Evolutionary conservation across 2,329 filamentous ascomycete genomes (phyloP).

Genomic region (Aspergillus clavatus): DNA sequence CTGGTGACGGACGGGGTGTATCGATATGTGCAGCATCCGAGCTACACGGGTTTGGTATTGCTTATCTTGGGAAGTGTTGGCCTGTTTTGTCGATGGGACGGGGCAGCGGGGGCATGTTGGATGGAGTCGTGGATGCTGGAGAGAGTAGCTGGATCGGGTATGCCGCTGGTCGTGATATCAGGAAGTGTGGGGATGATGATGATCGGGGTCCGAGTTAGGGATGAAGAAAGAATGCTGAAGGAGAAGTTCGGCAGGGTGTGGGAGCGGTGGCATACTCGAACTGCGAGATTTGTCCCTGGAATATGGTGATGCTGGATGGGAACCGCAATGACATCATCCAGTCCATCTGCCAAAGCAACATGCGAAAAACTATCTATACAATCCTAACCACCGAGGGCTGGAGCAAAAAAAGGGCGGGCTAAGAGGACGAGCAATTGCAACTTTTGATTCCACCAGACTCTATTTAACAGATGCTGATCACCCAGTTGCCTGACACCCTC

Average conservation of each 20-base stretch:
- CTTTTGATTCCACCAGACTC: too few species aligned
- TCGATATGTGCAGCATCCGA: slow-evolving; percentile 49
- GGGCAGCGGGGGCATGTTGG: slow-evolving; percentile 36
- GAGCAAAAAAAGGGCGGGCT: too few species aligned
- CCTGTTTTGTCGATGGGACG: slow-evolving; percentile 39
- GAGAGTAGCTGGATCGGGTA: slow-evolving; percentile 12
- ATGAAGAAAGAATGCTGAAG: slow-evolving; percentile 51
- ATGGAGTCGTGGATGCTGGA: slow-evolving; percentile 9
- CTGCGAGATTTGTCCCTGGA: slow-evolving; percentile 48
- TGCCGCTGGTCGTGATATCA: neutral
- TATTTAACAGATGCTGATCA: too few species aligned
- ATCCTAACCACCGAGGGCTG: too few species aligned
- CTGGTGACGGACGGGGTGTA: slow-evolving; percentile 49
- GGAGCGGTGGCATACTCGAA: slow-evolving; percentile 46
- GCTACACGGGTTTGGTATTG: slow-evolving; percentile 45
- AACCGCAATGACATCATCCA: too few species aligned
- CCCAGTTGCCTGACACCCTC: too few species aligned
- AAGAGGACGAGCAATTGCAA: too few species aligned
- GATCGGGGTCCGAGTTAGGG: slow-evolving; percentile 35
- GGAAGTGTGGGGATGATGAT: slow-evolving; percentile 13
- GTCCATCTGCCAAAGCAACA: too few species aligned
- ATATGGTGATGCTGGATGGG: too few species aligned
- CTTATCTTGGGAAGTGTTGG: slow-evolving; percentile 19
- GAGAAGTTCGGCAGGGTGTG: slow-evolving; percentile 46
- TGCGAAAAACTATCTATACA: too few species aligned